A percentile compares a stretch with the other conserved stretches of the same genome.
These are phyloP conservation scores for Beauveria sp. DNA, from an alignment of 2,329 filamentous ascomycete genomes.

Conservation along the genomic window DNA sequence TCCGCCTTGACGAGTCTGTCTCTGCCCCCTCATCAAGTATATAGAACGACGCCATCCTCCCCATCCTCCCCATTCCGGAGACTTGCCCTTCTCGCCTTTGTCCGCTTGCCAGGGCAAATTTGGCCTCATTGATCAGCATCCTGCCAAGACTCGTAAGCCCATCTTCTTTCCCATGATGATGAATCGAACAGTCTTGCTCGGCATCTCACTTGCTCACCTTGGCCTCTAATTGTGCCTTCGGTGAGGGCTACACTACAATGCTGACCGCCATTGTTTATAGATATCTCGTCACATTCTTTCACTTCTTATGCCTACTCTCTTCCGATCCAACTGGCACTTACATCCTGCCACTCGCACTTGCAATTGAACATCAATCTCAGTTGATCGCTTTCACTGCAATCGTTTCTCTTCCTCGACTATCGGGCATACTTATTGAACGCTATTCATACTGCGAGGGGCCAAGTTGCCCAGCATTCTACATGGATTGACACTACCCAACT, in stretches of 20 bases:
- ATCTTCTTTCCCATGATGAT: not conserved
- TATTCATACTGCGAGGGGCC: not conserved
- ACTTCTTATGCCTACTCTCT: not conserved
- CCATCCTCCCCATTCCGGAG: not conserved
- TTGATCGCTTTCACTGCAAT: not conserved
- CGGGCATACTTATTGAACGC: not conserved
- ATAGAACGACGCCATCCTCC: conserved; percentile 10
- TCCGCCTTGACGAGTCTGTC: conserved; percentile 5
- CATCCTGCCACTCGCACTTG: not conserved
- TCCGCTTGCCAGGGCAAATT: not conserved
- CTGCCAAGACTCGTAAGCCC: not conserved
- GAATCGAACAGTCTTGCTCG: not conserved
- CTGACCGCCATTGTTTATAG: conserved; percentile 6
- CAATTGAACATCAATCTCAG: not conserved
- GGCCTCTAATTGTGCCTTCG: not conserved
- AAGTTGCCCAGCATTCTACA: not conserved
- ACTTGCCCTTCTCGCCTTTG: not conserved
- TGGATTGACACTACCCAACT: not conserved
- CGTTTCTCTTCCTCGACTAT: not conserved
- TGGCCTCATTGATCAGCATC: not conserved
- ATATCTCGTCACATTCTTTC: not conserved
- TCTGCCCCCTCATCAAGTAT: not conserved
- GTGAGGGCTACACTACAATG: not conserved
- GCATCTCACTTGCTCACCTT: not conserved
- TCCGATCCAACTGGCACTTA: not conserved